A percentile compares a stretch with the other conserved stretches of the same genome.
These are phyloP conservation scores for Capsella bursapastoris DNA, from an alignment of 345 rosid species.

Conservation along the genomic window DNA sequence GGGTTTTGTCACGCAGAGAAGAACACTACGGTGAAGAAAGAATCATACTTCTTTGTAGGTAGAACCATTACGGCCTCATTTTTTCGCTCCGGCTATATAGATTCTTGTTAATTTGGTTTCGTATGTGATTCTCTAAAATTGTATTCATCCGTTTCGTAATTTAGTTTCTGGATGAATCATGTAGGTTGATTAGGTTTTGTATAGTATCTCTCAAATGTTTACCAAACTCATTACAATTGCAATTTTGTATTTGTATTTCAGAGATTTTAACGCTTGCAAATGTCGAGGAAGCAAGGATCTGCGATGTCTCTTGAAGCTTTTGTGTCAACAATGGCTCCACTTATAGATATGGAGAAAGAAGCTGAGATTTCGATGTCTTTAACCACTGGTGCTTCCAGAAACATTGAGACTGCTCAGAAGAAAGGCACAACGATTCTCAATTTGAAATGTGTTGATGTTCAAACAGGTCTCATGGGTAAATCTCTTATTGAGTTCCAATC, in stretches of 20 bases:
- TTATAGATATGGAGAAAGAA: constrained; percentile 85
- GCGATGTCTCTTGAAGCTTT: constrained; percentile 66
- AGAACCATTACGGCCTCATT: neutral
- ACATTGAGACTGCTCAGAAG: constrained; percentile 68
- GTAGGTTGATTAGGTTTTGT: neutral
- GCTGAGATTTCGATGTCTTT: constrained; percentile 86
- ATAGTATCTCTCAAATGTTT: neutral
- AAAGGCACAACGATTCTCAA: constrained; percentile 77
- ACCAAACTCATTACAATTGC: neutral
- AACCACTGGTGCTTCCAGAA: constrained; percentile 65
- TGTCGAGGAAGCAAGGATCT: constrained; percentile 51
- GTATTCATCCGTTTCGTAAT: neutral
- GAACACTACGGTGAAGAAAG: neutral
- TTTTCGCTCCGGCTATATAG: neutral
- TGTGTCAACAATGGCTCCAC: constrained; percentile 69
- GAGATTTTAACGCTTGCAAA: constrained; percentile 28
- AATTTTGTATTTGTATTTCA: neutral
- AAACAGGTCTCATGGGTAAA: constrained; percentile 92
- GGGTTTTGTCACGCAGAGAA: constrained; percentile 12
- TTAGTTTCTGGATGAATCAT: constrained; percentile 1
- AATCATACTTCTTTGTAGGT: constrained; percentile 1
- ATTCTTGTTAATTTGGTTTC: neutral
- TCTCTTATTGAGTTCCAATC: constrained; percentile 90
- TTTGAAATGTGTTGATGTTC: constrained; percentile 80
- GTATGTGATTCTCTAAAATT: too few species aligned